Conservation (phyloP, 352 stramenopile species). For the Halophytophthora polymorphica region DNA sequence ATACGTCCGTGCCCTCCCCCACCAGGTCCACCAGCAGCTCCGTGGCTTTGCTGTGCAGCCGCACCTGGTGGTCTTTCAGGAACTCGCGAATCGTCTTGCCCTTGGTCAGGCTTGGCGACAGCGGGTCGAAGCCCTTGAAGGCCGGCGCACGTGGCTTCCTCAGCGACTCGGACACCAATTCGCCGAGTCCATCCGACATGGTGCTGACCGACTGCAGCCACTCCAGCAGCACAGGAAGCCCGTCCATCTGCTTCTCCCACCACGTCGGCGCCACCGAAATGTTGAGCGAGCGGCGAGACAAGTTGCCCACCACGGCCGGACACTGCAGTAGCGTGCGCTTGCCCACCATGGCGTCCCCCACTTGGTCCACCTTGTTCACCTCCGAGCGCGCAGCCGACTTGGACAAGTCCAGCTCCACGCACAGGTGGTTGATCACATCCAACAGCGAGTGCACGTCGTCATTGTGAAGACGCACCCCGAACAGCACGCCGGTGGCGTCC, state of each 20-base stretch:
- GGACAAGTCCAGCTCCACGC: slow-evolving; percentile 46
- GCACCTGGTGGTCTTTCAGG: slow-evolving; percentile 32
- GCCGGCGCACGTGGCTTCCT: slow-evolving; percentile 39
- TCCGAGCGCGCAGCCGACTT: slow-evolving; percentile 43
- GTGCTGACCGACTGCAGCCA: slow-evolving; percentile 75
- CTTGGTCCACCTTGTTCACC: slow-evolving; percentile 58
- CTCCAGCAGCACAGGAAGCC: slow-evolving; percentile 49
- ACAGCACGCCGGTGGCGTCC: slow-evolving; percentile 18
- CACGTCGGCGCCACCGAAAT: slow-evolving; percentile 63
- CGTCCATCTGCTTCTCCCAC: slow-evolving; percentile 67
- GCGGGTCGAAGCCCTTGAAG: slow-evolving; percentile 28
- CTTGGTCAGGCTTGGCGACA: slow-evolving; percentile 28
- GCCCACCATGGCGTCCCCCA: slow-evolving; percentile 50
- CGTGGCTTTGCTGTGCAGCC: slow-evolving; percentile 30
- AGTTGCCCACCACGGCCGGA: slow-evolving; percentile 35
- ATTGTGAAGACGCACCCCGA: slow-evolving; percentile 78
- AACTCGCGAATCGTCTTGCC: slow-evolving; percentile 29
- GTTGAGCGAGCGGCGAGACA: slow-evolving; percentile 68
- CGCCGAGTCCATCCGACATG: slow-evolving; percentile 64
- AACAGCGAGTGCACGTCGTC: slow-evolving; percentile 79
- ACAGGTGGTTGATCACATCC: slow-evolving; percentile 72
- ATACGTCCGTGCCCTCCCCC: slow-evolving; percentile 21
- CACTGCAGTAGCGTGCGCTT: slow-evolving; percentile 50
- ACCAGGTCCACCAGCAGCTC: slow-evolving; percentile 20
- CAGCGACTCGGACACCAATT: slow-evolving; percentile 66